phyloP scores from a whole-genome alignment of 345 rosid genomes.

The Bruguiera sexangula region DNA sequence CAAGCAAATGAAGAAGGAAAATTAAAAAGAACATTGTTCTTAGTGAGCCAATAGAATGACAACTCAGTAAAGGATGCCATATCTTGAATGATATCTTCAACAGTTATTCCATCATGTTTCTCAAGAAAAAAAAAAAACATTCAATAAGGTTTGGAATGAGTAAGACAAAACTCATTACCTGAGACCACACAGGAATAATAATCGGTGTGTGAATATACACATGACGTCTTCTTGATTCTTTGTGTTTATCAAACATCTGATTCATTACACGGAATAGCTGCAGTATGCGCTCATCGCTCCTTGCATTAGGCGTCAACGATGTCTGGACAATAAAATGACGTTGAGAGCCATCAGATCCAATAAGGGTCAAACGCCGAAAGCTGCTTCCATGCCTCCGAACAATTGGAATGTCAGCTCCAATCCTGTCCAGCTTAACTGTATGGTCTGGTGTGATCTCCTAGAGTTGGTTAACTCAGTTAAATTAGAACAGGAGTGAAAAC shows the following conservation, averaged over 20 bases:
- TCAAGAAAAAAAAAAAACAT: neutral
- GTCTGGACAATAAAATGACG: constrained; percentile 96
- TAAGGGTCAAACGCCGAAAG: constrained; percentile 88
- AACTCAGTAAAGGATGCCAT: no score
- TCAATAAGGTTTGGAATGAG: neutral
- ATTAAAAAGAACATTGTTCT: neutral
- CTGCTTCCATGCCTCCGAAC: constrained; percentile 99
- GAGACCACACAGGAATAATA: constrained; percentile 99
- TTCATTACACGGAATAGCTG: constrained; percentile 99
- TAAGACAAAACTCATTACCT: constrained; percentile 43
- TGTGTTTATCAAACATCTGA: constrained; percentile 99
- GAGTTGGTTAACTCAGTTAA: constrained; percentile 4
- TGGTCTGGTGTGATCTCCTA: constrained; percentile 98
- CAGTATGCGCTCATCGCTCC: constrained; percentile 93
- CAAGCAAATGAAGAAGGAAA: neutral
- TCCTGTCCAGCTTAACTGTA: constrained; percentile 82
- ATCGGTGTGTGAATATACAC: constrained; percentile 92
- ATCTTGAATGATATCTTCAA: no score
- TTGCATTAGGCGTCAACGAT: constrained; percentile 96
- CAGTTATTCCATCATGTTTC: neutral
- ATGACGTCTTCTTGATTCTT: constrained; percentile 90
- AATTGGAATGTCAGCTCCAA: constrained; percentile 93
- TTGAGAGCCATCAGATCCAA: constrained; percentile 97
- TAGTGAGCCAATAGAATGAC: no score
- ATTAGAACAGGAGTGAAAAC: neutral